phyloP scores from a whole-genome alignment of 2,329 filamentous ascomycete species.

The Venturia asperata region DNA sequence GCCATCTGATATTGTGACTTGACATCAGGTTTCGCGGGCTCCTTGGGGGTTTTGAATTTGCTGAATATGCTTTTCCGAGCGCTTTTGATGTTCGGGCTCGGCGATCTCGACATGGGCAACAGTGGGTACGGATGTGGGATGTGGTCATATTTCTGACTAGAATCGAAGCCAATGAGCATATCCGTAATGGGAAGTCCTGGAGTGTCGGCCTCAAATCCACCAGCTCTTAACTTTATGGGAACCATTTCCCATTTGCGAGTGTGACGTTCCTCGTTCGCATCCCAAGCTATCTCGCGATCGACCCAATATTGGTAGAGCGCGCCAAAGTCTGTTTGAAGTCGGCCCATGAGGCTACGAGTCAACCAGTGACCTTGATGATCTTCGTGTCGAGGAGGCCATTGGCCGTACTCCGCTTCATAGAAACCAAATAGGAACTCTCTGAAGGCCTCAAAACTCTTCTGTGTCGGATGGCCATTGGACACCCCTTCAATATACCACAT shows the following conservation, averaged over 20 bases:
- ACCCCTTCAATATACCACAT: slow-evolving; percentile 45
- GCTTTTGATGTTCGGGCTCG: slow-evolving; percentile 11
- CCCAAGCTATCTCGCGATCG: slow-evolving; percentile 59
- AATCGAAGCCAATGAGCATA: slow-evolving; percentile 60
- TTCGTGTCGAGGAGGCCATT: slow-evolving; percentile 51
- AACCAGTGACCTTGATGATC: slow-evolving; percentile 44
- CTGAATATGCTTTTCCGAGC: slow-evolving; percentile 8
- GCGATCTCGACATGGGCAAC: slow-evolving; percentile 39
- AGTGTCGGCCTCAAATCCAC: slow-evolving; percentile 37
- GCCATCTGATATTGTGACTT: slow-evolving; percentile 35
- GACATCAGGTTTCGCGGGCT: slow-evolving; percentile 29
- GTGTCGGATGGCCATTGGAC: slow-evolving; percentile 38
- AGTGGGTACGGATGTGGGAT: slow-evolving; percentile 57
- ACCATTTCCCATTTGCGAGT: slow-evolving; percentile 60
- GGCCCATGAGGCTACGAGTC: slow-evolving; percentile 49
- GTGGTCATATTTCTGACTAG: slow-evolving; percentile 46
- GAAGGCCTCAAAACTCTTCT: slow-evolving; percentile 52
- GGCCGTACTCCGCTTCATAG: slow-evolving; percentile 50
- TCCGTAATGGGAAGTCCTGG: slow-evolving; percentile 58
- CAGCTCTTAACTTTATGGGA: slow-evolving; percentile 22
- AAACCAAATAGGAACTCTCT: slow-evolving; percentile 54
- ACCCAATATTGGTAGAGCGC: slow-evolving; percentile 65
- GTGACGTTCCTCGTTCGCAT: slow-evolving; percentile 53
- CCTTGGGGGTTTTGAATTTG: slow-evolving; percentile 31
- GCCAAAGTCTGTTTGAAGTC: slow-evolving; percentile 59